Conservation (phyloP, 768 basidiomycete species). For the Wakefieldia striispora region DNA sequence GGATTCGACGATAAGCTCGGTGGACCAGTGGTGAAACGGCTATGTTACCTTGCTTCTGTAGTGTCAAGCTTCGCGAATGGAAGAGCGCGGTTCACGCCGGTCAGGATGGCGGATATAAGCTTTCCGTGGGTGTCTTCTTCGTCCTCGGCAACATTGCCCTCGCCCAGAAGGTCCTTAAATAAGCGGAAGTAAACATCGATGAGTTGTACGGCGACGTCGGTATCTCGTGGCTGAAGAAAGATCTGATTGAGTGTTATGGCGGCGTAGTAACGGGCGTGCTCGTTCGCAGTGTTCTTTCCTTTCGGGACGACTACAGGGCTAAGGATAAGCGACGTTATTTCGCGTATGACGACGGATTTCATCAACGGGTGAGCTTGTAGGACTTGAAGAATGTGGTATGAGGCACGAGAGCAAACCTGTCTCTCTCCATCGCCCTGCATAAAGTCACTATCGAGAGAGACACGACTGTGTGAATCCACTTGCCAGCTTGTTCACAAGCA, state of each 20-base stretch:
- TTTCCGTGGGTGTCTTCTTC: slow-evolving; percentile 74
- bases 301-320: slow-evolving; percentile 28
- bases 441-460: neutral
- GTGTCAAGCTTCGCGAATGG: slow-evolving; percentile 87
- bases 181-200: slow-evolving; percentile 94
- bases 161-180: slow-evolving; percentile 84
- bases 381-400: slow-evolving; percentile 84
- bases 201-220: slow-evolving; percentile 70
- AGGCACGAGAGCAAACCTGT: slow-evolving; percentile 83
- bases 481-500: slow-evolving; percentile 93
- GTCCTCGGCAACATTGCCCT: slow-evolving; percentile 36
- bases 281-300: slow-evolving; percentile 43
- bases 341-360: slow-evolving; percentile 87
- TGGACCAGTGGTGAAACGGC: neutral
- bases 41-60: slow-evolving; percentile 57
- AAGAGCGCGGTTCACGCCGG: slow-evolving; percentile 91
- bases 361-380: slow-evolving; percentile 90
- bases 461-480: slow-evolving; percentile 20
- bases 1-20: slow-evolving; percentile 2
- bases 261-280: slow-evolving; percentile 88
- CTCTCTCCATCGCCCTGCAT: slow-evolving; percentile 84
- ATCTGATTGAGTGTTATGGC: slow-evolving; percentile 95
- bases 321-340: slow-evolving; percentile 71
- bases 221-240: slow-evolving; percentile 64
- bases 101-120: slow-evolving; percentile 85